Conservation (phyloP, 2,329 filamentous ascomycete species). For the Emmonsiellopsis sp. region DNA sequence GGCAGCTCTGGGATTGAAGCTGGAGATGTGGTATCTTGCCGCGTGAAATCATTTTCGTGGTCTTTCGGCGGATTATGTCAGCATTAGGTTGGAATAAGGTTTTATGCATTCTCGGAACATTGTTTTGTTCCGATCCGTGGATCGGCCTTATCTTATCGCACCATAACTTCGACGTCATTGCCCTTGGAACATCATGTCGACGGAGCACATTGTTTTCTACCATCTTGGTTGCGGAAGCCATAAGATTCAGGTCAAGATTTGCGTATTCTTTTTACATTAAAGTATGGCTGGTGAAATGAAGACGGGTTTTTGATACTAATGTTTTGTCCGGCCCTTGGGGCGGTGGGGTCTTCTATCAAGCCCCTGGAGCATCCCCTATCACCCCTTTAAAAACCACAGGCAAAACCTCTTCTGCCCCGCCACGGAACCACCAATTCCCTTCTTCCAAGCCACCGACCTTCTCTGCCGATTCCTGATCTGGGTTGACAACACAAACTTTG, state of each 20-base stretch:
- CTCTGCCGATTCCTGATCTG: background rate
- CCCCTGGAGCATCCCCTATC: background rate
- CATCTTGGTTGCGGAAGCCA: too few species aligned
- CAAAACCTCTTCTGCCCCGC: background rate
- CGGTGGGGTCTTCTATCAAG: too few species aligned
- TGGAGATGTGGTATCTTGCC: background rate
- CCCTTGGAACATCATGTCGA: too few species aligned
- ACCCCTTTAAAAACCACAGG: background rate
- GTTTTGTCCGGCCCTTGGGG: too few species aligned
- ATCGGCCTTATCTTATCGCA: background rate
- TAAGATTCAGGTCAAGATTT: too few species aligned
- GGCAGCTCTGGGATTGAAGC: background rate
- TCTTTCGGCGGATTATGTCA: background rate
- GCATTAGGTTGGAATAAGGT: background rate
- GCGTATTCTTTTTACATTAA: too few species aligned
- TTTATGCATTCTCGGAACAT: background rate
- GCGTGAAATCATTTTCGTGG: conserved; percentile 2
- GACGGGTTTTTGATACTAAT: too few species aligned
- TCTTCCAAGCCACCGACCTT: background rate
- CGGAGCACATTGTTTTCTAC: too few species aligned
- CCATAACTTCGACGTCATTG: too few species aligned
- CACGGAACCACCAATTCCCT: conserved; percentile 1
- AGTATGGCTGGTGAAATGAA: too few species aligned
- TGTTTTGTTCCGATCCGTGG: background rate
- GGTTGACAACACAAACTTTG: conserved; percentile 1